These are phyloP conservation scores for Lachancea fermentati DNA, from an alignment of 805 yeast genomes.

Conservation along the genomic window DNA sequence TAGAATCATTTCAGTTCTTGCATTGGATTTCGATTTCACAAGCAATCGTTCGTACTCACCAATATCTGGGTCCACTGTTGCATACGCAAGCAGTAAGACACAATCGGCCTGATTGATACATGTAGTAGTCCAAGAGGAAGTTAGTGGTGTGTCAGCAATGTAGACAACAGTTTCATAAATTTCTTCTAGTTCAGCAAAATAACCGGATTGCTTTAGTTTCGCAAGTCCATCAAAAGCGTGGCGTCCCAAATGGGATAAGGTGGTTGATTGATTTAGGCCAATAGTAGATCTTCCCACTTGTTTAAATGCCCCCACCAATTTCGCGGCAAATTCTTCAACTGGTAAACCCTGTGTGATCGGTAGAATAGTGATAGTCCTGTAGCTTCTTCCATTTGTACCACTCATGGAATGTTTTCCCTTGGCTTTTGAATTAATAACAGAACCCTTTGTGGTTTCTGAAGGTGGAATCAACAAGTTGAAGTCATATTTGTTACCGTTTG, in stretches of 20 bases:
- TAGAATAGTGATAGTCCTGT: constrained; percentile 76
- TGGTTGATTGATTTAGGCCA: constrained; percentile 76
- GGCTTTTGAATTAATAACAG: constrained; percentile 6
- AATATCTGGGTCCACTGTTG: constrained; percentile 59
- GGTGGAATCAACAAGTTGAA: constrained; percentile 32
- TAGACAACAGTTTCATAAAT: constrained; percentile 82
- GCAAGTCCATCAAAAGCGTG: constrained; percentile 91
- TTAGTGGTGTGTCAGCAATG: constrained; percentile 77
- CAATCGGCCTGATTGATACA: constrained; percentile 96
- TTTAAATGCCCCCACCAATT: constrained; percentile 63
- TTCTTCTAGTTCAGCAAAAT: constrained; percentile 87
- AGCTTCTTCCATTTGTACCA: constrained; percentile 29
- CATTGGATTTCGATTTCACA: constrained; percentile 70
- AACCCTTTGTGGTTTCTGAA: constrained; percentile 16
- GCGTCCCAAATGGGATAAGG: constrained; percentile 74
- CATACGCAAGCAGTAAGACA: constrained; percentile 82
- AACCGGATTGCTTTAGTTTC: constrained; percentile 78
- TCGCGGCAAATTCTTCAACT: constrained; percentile 75
- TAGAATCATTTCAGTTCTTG: constrained; percentile 80
- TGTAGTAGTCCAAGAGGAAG: constrained; percentile 85
- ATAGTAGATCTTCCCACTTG: constrained; percentile 68
- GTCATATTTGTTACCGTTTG: constrained; percentile 23
- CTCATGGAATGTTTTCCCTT: constrained; percentile 15
- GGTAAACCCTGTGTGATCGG: constrained; percentile 83
- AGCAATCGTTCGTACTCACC: constrained; percentile 84